These are phyloP conservation scores for Aspergillus bombycis DNA, from an alignment of 2,329 filamentous ascomycete species.

Conservation along the genomic window DNA sequence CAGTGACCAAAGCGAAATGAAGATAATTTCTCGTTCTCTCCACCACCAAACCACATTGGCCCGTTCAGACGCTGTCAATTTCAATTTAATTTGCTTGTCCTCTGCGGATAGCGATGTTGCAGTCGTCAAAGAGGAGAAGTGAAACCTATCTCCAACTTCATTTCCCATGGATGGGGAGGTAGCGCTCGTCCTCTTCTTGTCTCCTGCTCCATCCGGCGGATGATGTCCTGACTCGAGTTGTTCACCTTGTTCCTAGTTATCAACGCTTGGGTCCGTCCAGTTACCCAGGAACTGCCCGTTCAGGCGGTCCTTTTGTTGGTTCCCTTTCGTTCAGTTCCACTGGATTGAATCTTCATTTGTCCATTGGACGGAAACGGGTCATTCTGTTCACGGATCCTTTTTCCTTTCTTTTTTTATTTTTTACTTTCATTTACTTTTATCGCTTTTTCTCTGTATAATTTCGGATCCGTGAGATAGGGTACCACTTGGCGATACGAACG, in stretches of 20 bases:
- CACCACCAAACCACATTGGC: conserved; percentile 6
- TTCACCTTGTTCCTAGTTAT: neutral
- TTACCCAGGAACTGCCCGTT: neutral
- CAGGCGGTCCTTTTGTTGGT: neutral
- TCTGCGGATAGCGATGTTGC: neutral
- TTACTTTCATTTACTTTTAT: neutral
- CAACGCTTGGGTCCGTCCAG: no score
- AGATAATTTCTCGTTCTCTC: neutral
- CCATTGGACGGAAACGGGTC: neutral
- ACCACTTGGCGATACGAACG: conserved; percentile 8
- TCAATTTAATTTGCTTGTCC: conserved; percentile 1
- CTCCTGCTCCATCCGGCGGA: neutral
- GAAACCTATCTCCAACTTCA: neutral
- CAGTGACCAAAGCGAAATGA: conserved; percentile 1
- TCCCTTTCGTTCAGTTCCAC: conserved; percentile 5
- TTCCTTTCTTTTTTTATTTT: neutral
- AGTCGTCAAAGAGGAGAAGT: neutral
- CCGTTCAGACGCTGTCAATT: neutral
- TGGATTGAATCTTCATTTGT: conserved; percentile 5
- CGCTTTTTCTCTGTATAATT: neutral
- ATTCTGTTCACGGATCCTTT: neutral
- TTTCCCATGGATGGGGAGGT: neutral
- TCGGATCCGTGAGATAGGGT: neutral
- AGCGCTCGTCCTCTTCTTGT: neutral
- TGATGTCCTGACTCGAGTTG: neutral